phyloP scores from a whole-genome alignment of 164 flowering plant genomes.

The Umbellularia californica region DNA sequence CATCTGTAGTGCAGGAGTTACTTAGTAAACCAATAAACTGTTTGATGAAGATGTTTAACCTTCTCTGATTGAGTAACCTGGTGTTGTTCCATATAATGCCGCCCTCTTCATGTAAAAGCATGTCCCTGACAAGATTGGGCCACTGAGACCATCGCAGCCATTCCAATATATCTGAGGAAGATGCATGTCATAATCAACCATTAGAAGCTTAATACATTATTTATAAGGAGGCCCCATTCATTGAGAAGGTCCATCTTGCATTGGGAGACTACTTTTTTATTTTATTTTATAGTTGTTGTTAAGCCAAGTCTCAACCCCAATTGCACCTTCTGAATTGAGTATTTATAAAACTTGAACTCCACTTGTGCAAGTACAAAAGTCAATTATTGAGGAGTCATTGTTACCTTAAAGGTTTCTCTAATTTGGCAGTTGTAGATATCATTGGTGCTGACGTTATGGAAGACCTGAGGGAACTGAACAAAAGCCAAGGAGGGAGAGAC shows the following conservation, averaged over 20 bases:
- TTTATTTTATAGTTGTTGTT: too few relatives aligned
- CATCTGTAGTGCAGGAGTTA: too few relatives aligned
- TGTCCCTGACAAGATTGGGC: slow-evolving; percentile 27
- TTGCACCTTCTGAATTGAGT: too few relatives aligned
- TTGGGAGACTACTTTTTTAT: too few relatives aligned
- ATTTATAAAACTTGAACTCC: too few relatives aligned
- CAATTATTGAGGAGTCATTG: too few relatives aligned
- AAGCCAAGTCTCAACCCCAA: too few relatives aligned
- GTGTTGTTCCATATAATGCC: slow-evolving; percentile 22
- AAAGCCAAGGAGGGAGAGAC: slow-evolving; percentile 20
- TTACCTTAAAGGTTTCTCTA: slow-evolving; percentile 17
- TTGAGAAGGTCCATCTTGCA: too few relatives aligned
- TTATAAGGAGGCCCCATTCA: too few relatives aligned
- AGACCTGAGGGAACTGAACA: slow-evolving; percentile 37
- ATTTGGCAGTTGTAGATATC: slow-evolving; percentile 26
- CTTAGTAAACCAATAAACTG: background rate
- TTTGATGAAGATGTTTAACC: background rate
- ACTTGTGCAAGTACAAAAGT: too few relatives aligned
- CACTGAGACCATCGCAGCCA: slow-evolving; percentile 29
- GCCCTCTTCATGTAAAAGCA: slow-evolving; percentile 29
- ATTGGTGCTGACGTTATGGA: slow-evolving; percentile 21
- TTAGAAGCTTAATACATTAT: background rate
- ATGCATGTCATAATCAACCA: background rate
- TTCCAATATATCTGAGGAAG: slow-evolving; percentile 18
- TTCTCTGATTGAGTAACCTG: background rate